Conservation (phyloP, 768 basidiomycete species). For the Termitomyces sp. region DNA sequence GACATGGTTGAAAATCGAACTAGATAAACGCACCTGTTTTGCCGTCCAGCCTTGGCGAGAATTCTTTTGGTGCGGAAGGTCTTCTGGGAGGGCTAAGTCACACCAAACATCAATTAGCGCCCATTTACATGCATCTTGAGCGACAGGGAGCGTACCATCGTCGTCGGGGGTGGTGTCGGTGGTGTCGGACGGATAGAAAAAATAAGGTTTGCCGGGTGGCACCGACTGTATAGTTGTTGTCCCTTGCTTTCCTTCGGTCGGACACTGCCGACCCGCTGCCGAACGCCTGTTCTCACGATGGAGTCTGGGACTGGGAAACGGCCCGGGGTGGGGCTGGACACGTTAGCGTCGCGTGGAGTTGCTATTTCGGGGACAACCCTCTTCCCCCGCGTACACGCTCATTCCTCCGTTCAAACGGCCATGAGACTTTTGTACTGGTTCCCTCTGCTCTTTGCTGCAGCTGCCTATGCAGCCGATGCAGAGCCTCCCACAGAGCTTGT, state of each 20-base stretch:
- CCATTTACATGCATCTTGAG: neutral
- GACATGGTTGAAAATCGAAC: neutral
- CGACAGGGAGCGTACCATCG: constrained; percentile 41
- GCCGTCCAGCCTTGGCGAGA: constrained; percentile 92
- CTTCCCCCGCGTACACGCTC: neutral
- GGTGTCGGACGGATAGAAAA: constrained; percentile 22
- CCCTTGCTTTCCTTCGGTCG: constrained; percentile 6
- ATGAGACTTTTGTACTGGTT: constrained; percentile 55
- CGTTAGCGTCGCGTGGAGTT: constrained; percentile 1
- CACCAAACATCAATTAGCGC: constrained; percentile 9
- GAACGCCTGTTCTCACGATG: neutral
- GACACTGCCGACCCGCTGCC: constrained; percentile 5
- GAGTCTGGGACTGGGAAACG: constrained; percentile 1
- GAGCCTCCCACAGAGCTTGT: constrained; percentile 47
- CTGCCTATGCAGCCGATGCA: constrained; percentile 35
- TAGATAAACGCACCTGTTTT: constrained; percentile 75
- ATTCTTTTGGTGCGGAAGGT: constrained; percentile 96
- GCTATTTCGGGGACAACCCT: neutral
- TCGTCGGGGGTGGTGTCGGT: constrained; percentile 34
- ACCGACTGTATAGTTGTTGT: constrained; percentile 31
- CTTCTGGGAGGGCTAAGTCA: constrained; percentile 94
- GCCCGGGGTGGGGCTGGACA: constrained; percentile 7
- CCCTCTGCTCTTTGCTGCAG: constrained; percentile 43
- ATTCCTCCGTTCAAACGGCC: constrained; percentile 10
- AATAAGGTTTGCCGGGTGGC: constrained; percentile 29